phyloP scores from a whole-genome alignment of 768 basidiomycete genomes.

The Mycena amicta region DNA sequence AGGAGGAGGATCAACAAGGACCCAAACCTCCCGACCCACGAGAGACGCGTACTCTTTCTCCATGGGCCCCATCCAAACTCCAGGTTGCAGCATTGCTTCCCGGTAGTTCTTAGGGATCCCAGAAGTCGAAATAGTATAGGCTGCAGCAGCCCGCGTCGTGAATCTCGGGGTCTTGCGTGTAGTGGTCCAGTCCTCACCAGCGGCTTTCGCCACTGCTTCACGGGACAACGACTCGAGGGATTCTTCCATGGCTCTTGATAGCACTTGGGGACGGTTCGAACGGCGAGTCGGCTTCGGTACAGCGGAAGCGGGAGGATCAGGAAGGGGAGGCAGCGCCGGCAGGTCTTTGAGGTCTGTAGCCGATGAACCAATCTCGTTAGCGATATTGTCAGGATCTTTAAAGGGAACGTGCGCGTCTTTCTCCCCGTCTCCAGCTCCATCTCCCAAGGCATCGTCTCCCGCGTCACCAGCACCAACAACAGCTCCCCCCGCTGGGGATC shows the following conservation, averaged over 20 bases:
- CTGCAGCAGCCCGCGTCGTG: not conserved
- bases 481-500: slow-evolving; percentile 10
- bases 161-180: not conserved
- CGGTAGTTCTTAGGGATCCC: not conserved
- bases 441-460: too few species aligned
- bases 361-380: not conserved
- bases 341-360: not conserved
- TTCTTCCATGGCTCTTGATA: slow-evolving; percentile 2
- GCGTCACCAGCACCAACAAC: slow-evolving; percentile 1
- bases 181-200: slow-evolving; percentile 6
- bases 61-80: slow-evolving; percentile 16
- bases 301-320: not conserved
- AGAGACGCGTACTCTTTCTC: slow-evolving; percentile 1
- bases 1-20: slow-evolving; percentile 20
- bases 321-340: not conserved
- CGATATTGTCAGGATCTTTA: not conserved
- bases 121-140: not conserved
- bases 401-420: slow-evolving; percentile 5
- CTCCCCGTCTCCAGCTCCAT: not conserved
- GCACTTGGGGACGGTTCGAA: not conserved
- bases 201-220: slow-evolving; percentile 8
- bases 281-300: not conserved
- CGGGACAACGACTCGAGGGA: not conserved
- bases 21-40: slow-evolving; percentile 24
- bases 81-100: slow-evolving; percentile 19